Conservation (phyloP, 192 early-diverging fungal species). For the Coemansia sp. region DNA sequence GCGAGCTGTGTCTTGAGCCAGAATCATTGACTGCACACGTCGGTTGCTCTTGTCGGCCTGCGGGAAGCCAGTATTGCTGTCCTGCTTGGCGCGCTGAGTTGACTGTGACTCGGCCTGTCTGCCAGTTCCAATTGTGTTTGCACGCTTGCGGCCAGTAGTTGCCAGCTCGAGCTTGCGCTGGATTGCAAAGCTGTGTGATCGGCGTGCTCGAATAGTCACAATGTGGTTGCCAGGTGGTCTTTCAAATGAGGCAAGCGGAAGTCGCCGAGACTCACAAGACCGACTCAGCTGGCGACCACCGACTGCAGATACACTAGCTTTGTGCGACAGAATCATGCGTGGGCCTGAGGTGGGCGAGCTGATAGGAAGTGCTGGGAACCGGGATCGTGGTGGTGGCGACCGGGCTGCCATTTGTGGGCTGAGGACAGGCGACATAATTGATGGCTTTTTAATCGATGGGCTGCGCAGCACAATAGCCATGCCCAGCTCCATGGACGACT, state of each 20-base stretch:
- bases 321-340: constrained; percentile 32
- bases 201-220: constrained; percentile 42
- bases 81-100: not conserved
- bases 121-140: constrained; percentile 43
- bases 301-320: constrained; percentile 47
- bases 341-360: constrained; percentile 10
- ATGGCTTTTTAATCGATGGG: constrained; percentile 31
- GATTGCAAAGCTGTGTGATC: constrained; percentile 44
- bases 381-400: not conserved
- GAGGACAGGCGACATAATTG: constrained; percentile 18
- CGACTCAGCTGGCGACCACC: constrained; percentile 20
- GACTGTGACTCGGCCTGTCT: constrained; percentile 20
- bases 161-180: constrained; percentile 30
- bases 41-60: constrained; percentile 22
- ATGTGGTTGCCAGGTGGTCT: constrained; percentile 3
- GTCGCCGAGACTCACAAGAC: not conserved
- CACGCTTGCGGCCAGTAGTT: constrained; percentile 37
- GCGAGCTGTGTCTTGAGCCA: not conserved
- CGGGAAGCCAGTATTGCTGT: constrained; percentile 13
- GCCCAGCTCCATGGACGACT: constrained; percentile 29
- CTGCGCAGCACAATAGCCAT: constrained; percentile 53
- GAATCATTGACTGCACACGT: constrained; percentile 41
- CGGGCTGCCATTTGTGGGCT: constrained; percentile 1
- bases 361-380: constrained; percentile 16
- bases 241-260: not conserved